Base-by-base conservation (phyloP, 768 basidiomycete species). In the Dentipellis sp. region DNA sequence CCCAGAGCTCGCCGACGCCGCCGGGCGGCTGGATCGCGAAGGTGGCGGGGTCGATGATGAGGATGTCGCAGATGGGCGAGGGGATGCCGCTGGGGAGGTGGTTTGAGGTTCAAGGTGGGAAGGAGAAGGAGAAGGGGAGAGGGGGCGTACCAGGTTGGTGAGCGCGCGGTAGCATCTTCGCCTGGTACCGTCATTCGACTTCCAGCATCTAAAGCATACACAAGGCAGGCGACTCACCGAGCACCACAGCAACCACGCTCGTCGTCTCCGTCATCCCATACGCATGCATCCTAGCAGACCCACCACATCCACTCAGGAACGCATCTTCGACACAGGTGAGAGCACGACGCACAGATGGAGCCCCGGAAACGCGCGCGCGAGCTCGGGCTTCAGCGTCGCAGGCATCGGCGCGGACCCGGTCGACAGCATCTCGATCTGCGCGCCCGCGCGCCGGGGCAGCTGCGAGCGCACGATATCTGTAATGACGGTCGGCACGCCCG, bases 261-360 rank as follows among this genome's bases (percentile, higher is more conserved):
- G 88, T 86, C 0, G 89, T 91, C 69, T 93, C 91, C 1, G 90
- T 92, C 19, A 92, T 74, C 22, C 91, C 87, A 56, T 84, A 91
- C 0, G 85, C 87, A 83, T 60, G 51, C 22, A 53, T 19, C 42
- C 42, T 45, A 8, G n/a, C n/a, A n/a, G n/a, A n/a, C n/a, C 29
- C 29, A 29, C 42, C 4, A 19, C 42, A 17, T 19, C n/a, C 42
- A n/a, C 8, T 17, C 42, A 7, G 8, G n/a, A n/a, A 14, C 3
- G 29, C 29, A 29, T 29, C 6, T 29, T 6, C 4, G 16, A 17
- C 42, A 8, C 12, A 17, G 14, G n/a, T 9, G 16, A 45, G n/a
- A 5, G 17, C 2, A 7, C 9, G 4, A 45, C 42, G 14, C 16
- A 45, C 42, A 45, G 12, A n/a, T n/a, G n/a, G 19, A 19, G n/a